Evolutionary conservation across 106 monocot species (phyloP), one percentile per base, ranked within the genome.

Genomic region (Dendrobium officinale): DNA sequence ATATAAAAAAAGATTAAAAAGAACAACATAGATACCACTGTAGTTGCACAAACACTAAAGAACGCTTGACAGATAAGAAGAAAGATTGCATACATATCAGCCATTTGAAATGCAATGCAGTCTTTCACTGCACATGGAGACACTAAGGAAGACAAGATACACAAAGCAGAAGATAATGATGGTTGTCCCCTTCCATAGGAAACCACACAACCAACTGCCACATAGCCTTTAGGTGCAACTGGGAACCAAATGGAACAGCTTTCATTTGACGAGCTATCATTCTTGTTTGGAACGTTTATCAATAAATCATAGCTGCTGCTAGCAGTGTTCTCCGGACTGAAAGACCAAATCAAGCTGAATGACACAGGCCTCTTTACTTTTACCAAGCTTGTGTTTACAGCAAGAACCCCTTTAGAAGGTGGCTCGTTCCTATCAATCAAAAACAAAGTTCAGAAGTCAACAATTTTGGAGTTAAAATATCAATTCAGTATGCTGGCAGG

Each of bases 181-280:
- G 99, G 99, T 79, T 85, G 81, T 24, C 22, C 67, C 66, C 51
- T 85, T 80, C 91, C 99, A 42, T 45, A 11, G 40, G 90, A 90
- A 81, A 90, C 87, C 79, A 99, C 90, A 85, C 95, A 99, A 19
- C 99, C 99, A 55, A 95, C 33, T 64, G 99, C 88, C 78, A 99
- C 90, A 87, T 93, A 99, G 31, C 95, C 99, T 70, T 82, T 80
- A 66, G 99, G 93, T 76, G 99, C 99, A 55, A 93, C 82, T 80
- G 99, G 99, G 64, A 95, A 99, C 99, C 99, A 99, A 87, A 99
- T 80, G 33, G 95, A 99, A 80, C 86, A 91, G 42, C 75, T 75
- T 18, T 27, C 18, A 19, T 75, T 44, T 77, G 79, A 9, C 33
- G 1, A 42, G 29, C 7, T 55, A 75, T 73, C 61, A 68, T 81